Percentiles rank a stretch among this genome's conserved stretches.
These are phyloP conservation scores for Aspergillus texensis DNA, from an alignment of 2,329 filamentous ascomycete genomes.

Conservation along the genomic window DNA sequence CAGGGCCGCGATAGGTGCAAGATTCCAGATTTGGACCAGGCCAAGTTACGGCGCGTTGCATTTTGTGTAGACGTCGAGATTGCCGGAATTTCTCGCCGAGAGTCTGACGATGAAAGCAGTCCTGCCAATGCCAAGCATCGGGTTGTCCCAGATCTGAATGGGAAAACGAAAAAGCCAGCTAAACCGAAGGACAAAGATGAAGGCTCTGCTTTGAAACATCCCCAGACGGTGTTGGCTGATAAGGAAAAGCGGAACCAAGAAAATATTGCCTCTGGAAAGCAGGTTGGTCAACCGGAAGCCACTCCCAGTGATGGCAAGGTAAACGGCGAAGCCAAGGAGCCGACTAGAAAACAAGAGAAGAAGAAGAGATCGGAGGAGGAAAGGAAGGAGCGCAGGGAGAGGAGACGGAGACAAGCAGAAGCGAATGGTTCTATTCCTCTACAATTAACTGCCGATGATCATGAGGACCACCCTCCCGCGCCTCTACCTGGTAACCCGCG, in stretches of 20 bases:
- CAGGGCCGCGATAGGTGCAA: slow-evolving; percentile 75
- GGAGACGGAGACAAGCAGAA: slow-evolving; percentile 80
- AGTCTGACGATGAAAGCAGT: slow-evolving; percentile 55
- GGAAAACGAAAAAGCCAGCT: slow-evolving; percentile 45
- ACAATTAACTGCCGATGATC: slow-evolving; percentile 73
- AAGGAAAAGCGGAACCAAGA: slow-evolving; percentile 55
- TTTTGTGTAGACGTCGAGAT: slow-evolving; percentile 99
- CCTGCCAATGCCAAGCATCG: slow-evolving; percentile 35
- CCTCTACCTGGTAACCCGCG: slow-evolving; percentile 35
- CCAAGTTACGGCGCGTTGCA: slow-evolving; percentile 82
- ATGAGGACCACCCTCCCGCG: slow-evolving; percentile 58
- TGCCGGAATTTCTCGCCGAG: slow-evolving; percentile 81
- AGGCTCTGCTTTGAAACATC: slow-evolving; percentile 71
- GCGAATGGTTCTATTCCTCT: slow-evolving; percentile 85
- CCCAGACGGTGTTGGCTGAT: slow-evolving; percentile 57
- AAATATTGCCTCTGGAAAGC: slow-evolving; percentile 14
- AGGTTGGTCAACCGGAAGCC: slow-evolving; percentile 11
- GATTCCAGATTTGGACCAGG: slow-evolving; percentile 75
- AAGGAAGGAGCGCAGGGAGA: slow-evolving; percentile 87
- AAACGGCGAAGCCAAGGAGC: slow-evolving; percentile 42
- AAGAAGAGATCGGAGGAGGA: slow-evolving; percentile 95
- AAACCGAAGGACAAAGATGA: slow-evolving; percentile 71
- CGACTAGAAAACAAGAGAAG: slow-evolving; percentile 83
- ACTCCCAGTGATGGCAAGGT: slow-evolving; percentile 32
- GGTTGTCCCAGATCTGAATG: slow-evolving; percentile 28